Percentiles rank a stretch among this genome's conserved stretches.
phyloP scores from a whole-genome alignment of 441 rosid genomes.

The Aquilaria agallochum region DNA sequence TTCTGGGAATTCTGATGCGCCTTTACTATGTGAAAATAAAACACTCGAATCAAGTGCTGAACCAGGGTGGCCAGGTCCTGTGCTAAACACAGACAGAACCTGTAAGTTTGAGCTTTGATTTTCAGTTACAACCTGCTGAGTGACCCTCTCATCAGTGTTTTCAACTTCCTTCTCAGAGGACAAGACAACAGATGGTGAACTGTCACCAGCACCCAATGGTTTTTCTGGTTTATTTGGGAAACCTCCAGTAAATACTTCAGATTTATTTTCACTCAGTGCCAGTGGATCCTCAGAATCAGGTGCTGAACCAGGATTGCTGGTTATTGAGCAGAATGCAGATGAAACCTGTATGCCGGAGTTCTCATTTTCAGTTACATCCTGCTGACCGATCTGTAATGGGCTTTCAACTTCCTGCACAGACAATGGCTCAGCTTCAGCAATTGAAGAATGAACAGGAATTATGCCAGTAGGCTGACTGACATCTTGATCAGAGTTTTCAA shows the following conservation, averaged over 20 bases:
- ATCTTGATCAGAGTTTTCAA: no score
- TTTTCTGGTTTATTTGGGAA: constrained; percentile 17
- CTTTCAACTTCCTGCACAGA: no score
- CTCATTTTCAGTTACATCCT: constrained; percentile 38
- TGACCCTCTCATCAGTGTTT: constrained; percentile 32
- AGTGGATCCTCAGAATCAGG: constrained; percentile 32
- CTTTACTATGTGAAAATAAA: no score
- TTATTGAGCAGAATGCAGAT: constrained; percentile 25
- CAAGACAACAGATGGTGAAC: no score
- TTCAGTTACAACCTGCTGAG: constrained; percentile 39
- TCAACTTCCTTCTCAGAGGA: constrained; percentile 53
- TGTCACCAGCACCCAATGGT: no score
- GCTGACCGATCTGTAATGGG: constrained; percentile 18
- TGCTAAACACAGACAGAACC: constrained; percentile 26
- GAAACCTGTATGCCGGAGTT: constrained; percentile 30
- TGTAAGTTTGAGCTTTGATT: constrained; percentile 37
- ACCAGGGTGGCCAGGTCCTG: constrained; percentile 21
- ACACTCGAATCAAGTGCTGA: constrained; percentile 22
- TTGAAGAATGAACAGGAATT: no score
- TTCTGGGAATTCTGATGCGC: no score
- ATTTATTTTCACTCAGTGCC: constrained; percentile 25
- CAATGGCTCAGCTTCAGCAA: no score
- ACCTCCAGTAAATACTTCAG: constrained; percentile 24
- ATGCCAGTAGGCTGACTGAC: no score
- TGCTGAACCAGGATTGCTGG: constrained; percentile 21